A percentile compares a stretch with the other conserved stretches of the same genome.
These are phyloP conservation scores for Wilcoxina mikolae DNA, from an alignment of 495 filamentous ascomycete species.

Conservation along the genomic window DNA sequence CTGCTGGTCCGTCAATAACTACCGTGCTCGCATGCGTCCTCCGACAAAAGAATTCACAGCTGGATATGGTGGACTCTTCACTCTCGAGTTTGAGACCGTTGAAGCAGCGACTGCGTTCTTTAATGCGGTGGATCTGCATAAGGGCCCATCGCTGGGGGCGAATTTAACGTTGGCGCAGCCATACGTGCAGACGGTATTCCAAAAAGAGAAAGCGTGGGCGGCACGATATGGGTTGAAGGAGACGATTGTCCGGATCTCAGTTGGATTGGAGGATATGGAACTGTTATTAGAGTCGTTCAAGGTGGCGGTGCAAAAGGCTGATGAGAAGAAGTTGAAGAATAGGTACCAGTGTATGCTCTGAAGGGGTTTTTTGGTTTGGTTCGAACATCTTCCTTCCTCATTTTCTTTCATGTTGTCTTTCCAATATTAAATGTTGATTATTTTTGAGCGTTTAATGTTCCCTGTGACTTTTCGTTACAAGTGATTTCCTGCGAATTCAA, in stretches of 20 bases:
- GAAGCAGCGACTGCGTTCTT: slow-evolving; percentile 65
- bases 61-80: slow-evolving; percentile 83
- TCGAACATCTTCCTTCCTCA: no score
- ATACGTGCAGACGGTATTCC: slow-evolving; percentile 62
- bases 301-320: slow-evolving; percentile 38
- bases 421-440: no score
- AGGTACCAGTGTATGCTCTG: no score
- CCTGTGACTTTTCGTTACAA: no score
- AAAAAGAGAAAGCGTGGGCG: slow-evolving; percentile 23
- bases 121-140: slow-evolving; percentile 71
- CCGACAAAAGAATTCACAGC: no score
- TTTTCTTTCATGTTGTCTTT: no score
- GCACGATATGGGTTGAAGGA: slow-evolving; percentile 60
- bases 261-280: slow-evolving; percentile 67
- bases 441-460: no score
- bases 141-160: slow-evolving; percentile 88
- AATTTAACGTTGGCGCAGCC: slow-evolving; percentile 91
- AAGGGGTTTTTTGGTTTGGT: no score
- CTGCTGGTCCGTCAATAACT: not conserved
- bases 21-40: slow-evolving; percentile 38
- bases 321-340: no score
- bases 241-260: slow-evolving; percentile 69
- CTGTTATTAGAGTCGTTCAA: slow-evolving; percentile 41
- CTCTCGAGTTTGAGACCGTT: slow-evolving; percentile 57
- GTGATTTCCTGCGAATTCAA: no score